Base-by-base conservation (phyloP, 805 yeast species). In the Starmerella riodocensis region DNA sequence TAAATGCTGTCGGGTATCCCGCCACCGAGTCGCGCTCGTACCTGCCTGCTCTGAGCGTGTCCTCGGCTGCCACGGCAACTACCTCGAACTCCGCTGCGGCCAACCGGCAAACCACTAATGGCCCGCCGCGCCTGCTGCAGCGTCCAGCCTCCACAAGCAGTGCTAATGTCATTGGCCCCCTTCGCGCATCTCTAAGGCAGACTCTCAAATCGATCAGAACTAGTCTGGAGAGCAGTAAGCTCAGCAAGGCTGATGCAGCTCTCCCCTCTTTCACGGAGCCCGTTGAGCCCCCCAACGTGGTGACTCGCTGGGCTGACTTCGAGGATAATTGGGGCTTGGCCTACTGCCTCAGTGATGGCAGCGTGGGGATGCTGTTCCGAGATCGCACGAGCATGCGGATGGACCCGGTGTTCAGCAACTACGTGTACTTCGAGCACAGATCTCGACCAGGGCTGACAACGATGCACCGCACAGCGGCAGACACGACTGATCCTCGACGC, bases 241-340 rank as follows among this genome's bases (percentile, higher is more conserved):
- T 16, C 14, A 28, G 25, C 12, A 19, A 14, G 7, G 26, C 13
- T 6, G 30, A 20, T 4, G 30, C 13, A 6, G 12, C 14, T 13
- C 29, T 28, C 6, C 32, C 32, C 14, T 23, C 32, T 3, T 20
- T 25, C 29, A 14, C 36, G 33, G 12, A 35, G 6, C 37, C 33
- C 20, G 37, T 16, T 16, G 31, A 30, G 28, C 45, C 42, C 12
- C 50, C 50, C 11, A 19, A 27, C 12, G 39, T 46, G n/a, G 37
- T 46, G 6, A 80, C 93, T 45, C 86, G 88, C 57, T 91, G 99
- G 99, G 97, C 93, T 22, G 99, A 91, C 58, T 91, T 88, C 58
- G 80, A 95, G 21, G 85, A 86, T 62, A 84, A 80, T 58, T 93
- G 88, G 60, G 98, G 98, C 1, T 78, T 91, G 55, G 82, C 95